Evolutionary conservation across 2,329 filamentous ascomycete genomes (phyloP).

Genomic region (Fusarium ambrosium): DNA sequence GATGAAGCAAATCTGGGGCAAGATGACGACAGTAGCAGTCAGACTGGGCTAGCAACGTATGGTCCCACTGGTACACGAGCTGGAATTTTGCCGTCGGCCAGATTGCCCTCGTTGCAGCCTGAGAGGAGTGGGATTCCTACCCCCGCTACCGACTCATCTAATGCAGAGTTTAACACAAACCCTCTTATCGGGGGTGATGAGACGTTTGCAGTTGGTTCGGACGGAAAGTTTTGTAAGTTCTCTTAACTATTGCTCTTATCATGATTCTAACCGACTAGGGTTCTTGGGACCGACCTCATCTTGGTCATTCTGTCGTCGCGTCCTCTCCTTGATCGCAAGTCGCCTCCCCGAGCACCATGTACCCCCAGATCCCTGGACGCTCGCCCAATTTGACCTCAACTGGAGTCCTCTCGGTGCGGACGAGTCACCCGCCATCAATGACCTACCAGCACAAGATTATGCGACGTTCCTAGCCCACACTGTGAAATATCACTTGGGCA

Average conservation of each 20-base stretch:
- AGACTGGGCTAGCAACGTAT: background rate
- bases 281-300: background rate
- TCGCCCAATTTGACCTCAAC: background rate
- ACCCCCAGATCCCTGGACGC: background rate
- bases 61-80: background rate
- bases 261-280: background rate
- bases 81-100: background rate
- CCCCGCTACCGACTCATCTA: background rate
- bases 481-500: background rate
- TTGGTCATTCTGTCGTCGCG: background rate
- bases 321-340: background rate
- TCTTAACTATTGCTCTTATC: accelerated
- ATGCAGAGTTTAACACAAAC: background rate
- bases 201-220: background rate
- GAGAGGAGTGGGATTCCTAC: background rate
- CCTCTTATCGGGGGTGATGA: background rate
- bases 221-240: background rate
- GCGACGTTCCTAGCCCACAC: background rate
- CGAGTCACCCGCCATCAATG: background rate
- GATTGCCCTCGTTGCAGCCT: background rate
- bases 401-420: background rate
- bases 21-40: background rate
- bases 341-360: background rate
- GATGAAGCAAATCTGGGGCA: background rate
- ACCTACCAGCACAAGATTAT: background rate